These are phyloP conservation scores for Blastobotrys chiropterorum DNA, from an alignment of 805 yeast species.

Conservation along the genomic window DNA sequence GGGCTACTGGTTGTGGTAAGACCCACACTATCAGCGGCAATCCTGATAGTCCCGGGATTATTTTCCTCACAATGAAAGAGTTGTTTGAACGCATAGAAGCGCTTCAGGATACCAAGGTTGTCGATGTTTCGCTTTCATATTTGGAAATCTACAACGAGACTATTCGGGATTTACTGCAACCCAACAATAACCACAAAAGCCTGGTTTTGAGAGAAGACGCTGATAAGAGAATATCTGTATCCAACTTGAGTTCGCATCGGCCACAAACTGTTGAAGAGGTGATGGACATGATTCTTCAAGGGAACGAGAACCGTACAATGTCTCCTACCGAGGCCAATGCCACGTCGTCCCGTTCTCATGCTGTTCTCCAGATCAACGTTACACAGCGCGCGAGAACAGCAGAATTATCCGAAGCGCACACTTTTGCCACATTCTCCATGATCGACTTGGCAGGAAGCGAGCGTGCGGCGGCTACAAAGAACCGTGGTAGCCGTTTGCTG, in stretches of 20 bases:
- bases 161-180: conserved; percentile 69
- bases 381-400: conserved; percentile 53
- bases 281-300: conserved; percentile 63
- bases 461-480: conserved; percentile 83
- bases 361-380: conserved; percentile 79
- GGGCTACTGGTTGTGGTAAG: conserved; percentile 97
- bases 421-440: conserved; percentile 74
- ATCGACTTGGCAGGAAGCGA: conserved; percentile 96
- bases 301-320: conserved; percentile 70
- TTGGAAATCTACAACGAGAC: conserved; percentile 90
- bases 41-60: conserved; percentile 67
- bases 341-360: conserved; percentile 88
- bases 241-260: conserved; percentile 59
- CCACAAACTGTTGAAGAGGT: conserved; percentile 38
- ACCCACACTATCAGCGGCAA: conserved; percentile 85
- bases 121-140: conserved; percentile 58
- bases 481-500: conserved; percentile 69
- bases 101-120: conserved; percentile 44
- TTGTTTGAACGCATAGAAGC: conserved; percentile 57
- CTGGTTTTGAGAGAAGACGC: conserved; percentile 64
- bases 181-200: conserved; percentile 31
- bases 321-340: conserved; percentile 90
- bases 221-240: conserved; percentile 56
- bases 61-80: conserved; percentile 71
- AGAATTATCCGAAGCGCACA: conserved; percentile 59